Evolutionary conservation across 257 asterid genomes (phyloP).

Genomic region (Nicotiana noctiflora): DNA sequence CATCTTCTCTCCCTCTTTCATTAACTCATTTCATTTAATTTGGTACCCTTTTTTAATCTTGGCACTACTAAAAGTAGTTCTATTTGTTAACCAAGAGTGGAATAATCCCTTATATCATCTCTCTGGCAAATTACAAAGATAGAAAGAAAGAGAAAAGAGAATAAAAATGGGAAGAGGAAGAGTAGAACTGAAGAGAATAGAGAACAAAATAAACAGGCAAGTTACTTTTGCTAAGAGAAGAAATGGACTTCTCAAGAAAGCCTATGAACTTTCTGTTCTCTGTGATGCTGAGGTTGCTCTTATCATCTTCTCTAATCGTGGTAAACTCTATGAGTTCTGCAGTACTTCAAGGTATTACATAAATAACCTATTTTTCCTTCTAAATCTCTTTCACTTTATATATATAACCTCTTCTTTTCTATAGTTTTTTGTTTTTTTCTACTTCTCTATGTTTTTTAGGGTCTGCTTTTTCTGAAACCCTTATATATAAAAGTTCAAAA

Average conservation of each 20-base stretch:
- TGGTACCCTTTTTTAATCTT: slow-evolving; percentile 1
- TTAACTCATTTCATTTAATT: slow-evolving; percentile 9
- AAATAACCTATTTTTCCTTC: neutral
- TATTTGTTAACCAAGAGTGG: slow-evolving; percentile 11
- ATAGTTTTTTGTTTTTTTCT: no score
- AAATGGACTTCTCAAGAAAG: slow-evolving; percentile 34
- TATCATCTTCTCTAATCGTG: slow-evolving; percentile 29
- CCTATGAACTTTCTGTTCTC: slow-evolving; percentile 29
- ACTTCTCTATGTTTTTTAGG: neutral
- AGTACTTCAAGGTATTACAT: slow-evolving; percentile 27
- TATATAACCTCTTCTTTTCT: neutral
- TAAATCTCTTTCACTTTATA: neutral
- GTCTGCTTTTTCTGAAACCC: neutral
- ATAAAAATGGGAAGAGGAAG: slow-evolving; percentile 15
- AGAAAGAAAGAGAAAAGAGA: neutral
- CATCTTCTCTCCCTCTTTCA: slow-evolving; percentile 4
- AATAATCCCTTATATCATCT: neutral
- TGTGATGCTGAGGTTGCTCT: slow-evolving; percentile 37
- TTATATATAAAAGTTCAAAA: neutral
- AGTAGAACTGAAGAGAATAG: slow-evolving; percentile 29
- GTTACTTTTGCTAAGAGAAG: slow-evolving; percentile 38
- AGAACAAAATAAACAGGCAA: slow-evolving; percentile 35
- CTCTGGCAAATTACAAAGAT: neutral
- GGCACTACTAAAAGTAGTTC: slow-evolving; percentile 19
- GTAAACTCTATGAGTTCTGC: slow-evolving; percentile 34